Evolutionary conservation across 768 basidiomycete genomes (phyloP).

Genomic region (Termitomyces sp.): DNA sequence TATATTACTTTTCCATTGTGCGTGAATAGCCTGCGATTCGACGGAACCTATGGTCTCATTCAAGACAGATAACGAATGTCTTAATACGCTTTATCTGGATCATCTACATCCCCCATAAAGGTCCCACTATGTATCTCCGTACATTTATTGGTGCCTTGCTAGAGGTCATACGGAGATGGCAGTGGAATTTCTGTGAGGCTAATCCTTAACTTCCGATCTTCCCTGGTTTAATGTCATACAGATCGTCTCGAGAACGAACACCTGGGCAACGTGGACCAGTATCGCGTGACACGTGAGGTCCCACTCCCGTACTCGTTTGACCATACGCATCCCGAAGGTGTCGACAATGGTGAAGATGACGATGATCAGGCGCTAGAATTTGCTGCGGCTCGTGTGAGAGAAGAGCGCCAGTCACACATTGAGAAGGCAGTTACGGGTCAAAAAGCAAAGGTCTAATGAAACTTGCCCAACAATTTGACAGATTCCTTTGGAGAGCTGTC

Average conservation of each 20-base stretch:
- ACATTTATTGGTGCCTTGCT: slow-evolving; percentile 66
- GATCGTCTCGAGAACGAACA: slow-evolving; percentile 90
- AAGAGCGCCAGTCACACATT: not conserved
- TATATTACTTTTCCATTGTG: slow-evolving; percentile 81
- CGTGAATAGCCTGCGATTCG: slow-evolving; percentile 13
- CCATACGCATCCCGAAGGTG: slow-evolving; percentile 44
- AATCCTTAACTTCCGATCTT: not conserved
- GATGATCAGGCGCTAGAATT: slow-evolving; percentile 12
- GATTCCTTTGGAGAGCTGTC: too few relatives aligned
- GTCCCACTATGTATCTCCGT: slow-evolving; percentile 48
- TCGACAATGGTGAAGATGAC: slow-evolving; percentile 37
- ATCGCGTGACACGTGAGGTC: slow-evolving; percentile 82
- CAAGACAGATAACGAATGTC: slow-evolving; percentile 63
- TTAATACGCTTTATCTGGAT: slow-evolving; percentile 82
- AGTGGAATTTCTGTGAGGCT: slow-evolving; percentile 90
- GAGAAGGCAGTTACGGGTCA: not conserved
- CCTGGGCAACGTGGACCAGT: slow-evolving; percentile 89
- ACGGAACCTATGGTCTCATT: not conserved
- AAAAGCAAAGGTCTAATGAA: not conserved
- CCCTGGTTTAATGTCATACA: slow-evolving; percentile 20
- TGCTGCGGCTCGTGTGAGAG: not conserved
- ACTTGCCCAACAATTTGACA: too few relatives aligned
- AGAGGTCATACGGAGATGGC: slow-evolving; percentile 78
- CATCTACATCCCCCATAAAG: slow-evolving; percentile 59
- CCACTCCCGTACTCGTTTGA: slow-evolving; percentile 76